These are phyloP conservation scores for Telopea speciosissima DNA, from an alignment of 177 flowering plant genomes.

Conservation along the genomic window DNA sequence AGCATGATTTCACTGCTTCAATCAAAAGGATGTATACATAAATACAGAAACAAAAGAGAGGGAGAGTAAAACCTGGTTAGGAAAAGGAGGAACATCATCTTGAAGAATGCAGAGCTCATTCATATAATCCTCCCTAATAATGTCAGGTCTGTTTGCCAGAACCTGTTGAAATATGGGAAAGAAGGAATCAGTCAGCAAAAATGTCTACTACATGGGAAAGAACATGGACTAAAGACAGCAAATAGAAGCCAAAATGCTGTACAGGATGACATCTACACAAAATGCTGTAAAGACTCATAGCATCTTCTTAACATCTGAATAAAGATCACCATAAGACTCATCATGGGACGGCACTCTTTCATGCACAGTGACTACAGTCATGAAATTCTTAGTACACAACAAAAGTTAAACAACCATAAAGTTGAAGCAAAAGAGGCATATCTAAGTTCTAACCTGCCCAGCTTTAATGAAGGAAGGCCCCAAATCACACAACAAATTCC, in stretches of 20 bases:
- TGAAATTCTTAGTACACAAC: neutral
- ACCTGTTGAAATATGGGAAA: slow-evolving; percentile 43
- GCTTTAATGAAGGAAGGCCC: slow-evolving; percentile 99
- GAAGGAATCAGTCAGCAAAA: neutral
- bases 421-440: neutral
- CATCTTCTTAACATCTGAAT: no score
- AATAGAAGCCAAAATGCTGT: no score
- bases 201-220: no score
- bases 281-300: no score
- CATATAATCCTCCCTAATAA: slow-evolving; percentile 97
- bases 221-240: no score
- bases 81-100: slow-evolving; percentile 98
- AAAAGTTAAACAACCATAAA: neutral
- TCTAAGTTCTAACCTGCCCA: slow-evolving; percentile 88
- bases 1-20: neutral
- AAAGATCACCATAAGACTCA: no score
- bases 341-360: no score
- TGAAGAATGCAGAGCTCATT: slow-evolving; percentile 98
- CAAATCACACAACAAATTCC: slow-evolving; percentile 81
- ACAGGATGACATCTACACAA: no score
- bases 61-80: slow-evolving; percentile 58
- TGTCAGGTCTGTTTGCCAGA: slow-evolving; percentile 96
- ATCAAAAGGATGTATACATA: neutral
- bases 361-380: no score
- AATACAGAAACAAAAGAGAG: no score